Evolutionary conservation across 345 rosid genomes (phyloP), one percentile per base, ranked within the genome.

Genomic region (Populus ilicifolia): DNA sequence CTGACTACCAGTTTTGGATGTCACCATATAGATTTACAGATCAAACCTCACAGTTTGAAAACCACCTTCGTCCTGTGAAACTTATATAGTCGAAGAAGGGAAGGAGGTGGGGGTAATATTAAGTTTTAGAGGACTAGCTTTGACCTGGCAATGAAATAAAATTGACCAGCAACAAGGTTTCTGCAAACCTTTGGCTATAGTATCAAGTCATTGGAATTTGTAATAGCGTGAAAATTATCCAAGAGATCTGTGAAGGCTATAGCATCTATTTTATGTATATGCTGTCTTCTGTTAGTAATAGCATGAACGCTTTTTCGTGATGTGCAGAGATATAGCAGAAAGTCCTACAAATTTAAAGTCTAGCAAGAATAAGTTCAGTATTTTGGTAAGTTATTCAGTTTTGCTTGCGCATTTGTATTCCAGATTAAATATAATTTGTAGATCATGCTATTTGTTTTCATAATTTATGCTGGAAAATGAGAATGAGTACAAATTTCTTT

Each of bases 331-430:
- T 77, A 71, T 74, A 74, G 52, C 83, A 8, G 87, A 80, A 72
- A 83, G 73, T 67, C 72, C 41, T 68, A 61, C 69, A 66, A 85
- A 80, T 67, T 83, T 85, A 52, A 72, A 70, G 20, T 72, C 86
- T 30, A 81, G 75, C 83, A 84, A 86, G 89, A 89, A 79, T 77
- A 90, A 84, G 76, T 87, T 88, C 83, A 91, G 84, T 69, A 84
- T 86, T 83, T 83, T 86, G 98, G 99, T 93, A 84, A 39, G 89
- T 87, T 71, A 76, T 30, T 63, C 46, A 39, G 21, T 59, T 67
- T 70, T 54, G 41, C 74, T 71, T 48, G 17, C 18, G 25, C 67
- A 18, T 75, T 50, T 41, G 12, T 72, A 70, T 62, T 70, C 59
- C 73, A 33, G 18, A 68, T 38, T 50, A 66, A 50, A 75, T 67